Conservation (phyloP, 441 rosid genomes). For the Melianthus villosus region DNA sequence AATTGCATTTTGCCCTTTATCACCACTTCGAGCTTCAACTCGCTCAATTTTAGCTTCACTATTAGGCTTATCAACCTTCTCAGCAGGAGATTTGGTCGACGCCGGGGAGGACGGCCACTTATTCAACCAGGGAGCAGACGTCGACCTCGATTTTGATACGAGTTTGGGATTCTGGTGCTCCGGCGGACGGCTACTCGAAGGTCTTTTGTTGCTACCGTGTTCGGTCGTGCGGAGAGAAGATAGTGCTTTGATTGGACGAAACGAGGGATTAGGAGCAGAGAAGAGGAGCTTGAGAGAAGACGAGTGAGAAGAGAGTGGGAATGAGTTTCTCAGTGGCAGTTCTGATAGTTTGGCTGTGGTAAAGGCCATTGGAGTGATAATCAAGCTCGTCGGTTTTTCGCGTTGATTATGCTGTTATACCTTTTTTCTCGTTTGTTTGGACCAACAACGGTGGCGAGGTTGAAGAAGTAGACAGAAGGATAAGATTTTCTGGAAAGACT, state of each 20-base stretch:
- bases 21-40: conserved; percentile 15
- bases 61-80: conserved; percentile 9
- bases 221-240: conserved; percentile 27
- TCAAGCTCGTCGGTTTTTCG: background rate
- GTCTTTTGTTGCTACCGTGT: conserved; percentile 11
- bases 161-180: conserved; percentile 12
- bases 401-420: too few species aligned
- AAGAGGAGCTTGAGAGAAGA: conserved; percentile 21
- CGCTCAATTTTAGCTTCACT: conserved; percentile 8
- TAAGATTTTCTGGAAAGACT: background rate
- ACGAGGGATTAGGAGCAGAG: conserved; percentile 23
- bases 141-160: conserved; percentile 7
- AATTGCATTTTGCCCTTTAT: conserved; percentile 40
- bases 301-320: conserved; percentile 16
- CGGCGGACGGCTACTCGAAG: conserved; percentile 12
- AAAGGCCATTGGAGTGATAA: conserved; percentile 28
- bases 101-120: conserved; percentile 22
- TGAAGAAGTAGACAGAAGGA: too few species aligned
- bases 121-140: conserved; percentile 39
- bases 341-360: conserved; percentile 40
- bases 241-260: conserved; percentile 21
- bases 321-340: conserved; percentile 44
- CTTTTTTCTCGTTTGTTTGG: too few species aligned
- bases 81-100: conserved; percentile 2
- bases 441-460: too few species aligned